phyloP scores from a whole-genome alignment of 2,329 filamentous ascomycete species.

The Fusarium luffae region DNA sequence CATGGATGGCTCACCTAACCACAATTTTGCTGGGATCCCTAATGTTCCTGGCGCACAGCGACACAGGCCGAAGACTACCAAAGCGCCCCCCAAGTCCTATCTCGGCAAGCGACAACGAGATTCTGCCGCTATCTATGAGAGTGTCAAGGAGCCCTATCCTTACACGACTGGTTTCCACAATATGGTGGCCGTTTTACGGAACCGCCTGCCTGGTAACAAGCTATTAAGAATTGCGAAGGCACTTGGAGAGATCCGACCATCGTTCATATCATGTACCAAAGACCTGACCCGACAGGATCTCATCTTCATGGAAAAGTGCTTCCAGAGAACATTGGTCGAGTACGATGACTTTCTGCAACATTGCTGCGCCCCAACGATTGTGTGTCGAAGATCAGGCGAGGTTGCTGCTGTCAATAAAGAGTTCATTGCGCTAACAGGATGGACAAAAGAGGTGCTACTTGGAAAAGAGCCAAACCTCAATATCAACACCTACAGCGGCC shows the following conservation, averaged over 20 bases:
- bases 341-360: constrained; percentile 93
- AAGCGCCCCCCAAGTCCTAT: constrained; percentile 58
- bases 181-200: constrained; percentile 81
- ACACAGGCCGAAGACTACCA: constrained; percentile 58
- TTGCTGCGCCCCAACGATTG: constrained; percentile 89
- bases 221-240: constrained; percentile 86
- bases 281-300: constrained; percentile 90
- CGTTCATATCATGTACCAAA: constrained; percentile 90
- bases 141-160: constrained; percentile 89
- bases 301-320: constrained; percentile 97
- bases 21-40: constrained; percentile 47
- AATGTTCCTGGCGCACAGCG: constrained; percentile 47
- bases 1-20: constrained; percentile 65
- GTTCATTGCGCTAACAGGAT: constrained; percentile 94
- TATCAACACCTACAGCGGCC: constrained; percentile 68
- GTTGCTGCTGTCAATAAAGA: constrained; percentile 97
- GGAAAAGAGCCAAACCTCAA: constrained; percentile 91
- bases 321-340: constrained; percentile 91
- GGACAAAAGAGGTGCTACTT: constrained; percentile 88
- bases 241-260: constrained; percentile 88
- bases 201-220: constrained; percentile 81
- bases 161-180: constrained; percentile 93
- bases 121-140: constrained; percentile 87
- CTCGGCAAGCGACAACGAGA: constrained; percentile 73
- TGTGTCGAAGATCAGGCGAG: constrained; percentile 91